Evolutionary conservation across 305 asterid genomes (phyloP).

Genomic region (Striga hermonthica): DNA sequence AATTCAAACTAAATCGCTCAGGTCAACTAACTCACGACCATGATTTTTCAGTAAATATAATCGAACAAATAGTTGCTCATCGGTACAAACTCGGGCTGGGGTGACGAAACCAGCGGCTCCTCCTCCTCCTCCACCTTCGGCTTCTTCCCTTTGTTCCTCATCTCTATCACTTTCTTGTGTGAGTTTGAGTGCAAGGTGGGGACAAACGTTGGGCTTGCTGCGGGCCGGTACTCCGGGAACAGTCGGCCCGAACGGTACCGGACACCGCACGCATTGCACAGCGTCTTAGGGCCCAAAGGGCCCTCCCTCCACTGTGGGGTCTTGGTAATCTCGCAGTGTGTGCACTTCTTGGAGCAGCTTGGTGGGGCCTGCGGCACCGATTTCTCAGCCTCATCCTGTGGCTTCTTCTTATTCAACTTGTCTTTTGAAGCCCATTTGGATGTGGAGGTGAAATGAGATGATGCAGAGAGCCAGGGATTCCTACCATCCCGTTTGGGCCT

Average conservation of each 20-base stretch:
- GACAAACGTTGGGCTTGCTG: slow-evolving; percentile 63
- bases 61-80: slow-evolving; percentile 45
- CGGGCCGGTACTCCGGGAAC: slow-evolving; percentile 69
- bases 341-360: slow-evolving; percentile 47
- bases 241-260: slow-evolving; percentile 62
- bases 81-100: slow-evolving; percentile 43
- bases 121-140: slow-evolving; percentile 25
- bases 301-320: slow-evolving; percentile 80
- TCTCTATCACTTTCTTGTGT: slow-evolving; percentile 57
- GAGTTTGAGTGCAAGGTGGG: slow-evolving; percentile 62
- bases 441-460: slow-evolving; percentile 34
- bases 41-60: slow-evolving; percentile 32
- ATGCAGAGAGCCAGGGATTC: slow-evolving; percentile 46
- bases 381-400: slow-evolving; percentile 27
- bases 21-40: slow-evolving; percentile 29
- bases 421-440: slow-evolving; percentile 13
- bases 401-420: slow-evolving; percentile 35
- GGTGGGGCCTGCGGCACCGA: slow-evolving; percentile 10
- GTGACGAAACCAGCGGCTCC: slow-evolving; percentile 33
- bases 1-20: slow-evolving; percentile 30
- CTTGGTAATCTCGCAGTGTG: slow-evolving; percentile 61
- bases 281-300: slow-evolving; percentile 61
- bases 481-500: slow-evolving; percentile 37
- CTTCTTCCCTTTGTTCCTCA: slow-evolving; percentile 43
- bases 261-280: slow-evolving; percentile 79